These are phyloP conservation scores for Cystobasidium pallidum DNA, from an alignment of 1,284 basidiomycete genomes.

Conservation along the genomic window DNA sequence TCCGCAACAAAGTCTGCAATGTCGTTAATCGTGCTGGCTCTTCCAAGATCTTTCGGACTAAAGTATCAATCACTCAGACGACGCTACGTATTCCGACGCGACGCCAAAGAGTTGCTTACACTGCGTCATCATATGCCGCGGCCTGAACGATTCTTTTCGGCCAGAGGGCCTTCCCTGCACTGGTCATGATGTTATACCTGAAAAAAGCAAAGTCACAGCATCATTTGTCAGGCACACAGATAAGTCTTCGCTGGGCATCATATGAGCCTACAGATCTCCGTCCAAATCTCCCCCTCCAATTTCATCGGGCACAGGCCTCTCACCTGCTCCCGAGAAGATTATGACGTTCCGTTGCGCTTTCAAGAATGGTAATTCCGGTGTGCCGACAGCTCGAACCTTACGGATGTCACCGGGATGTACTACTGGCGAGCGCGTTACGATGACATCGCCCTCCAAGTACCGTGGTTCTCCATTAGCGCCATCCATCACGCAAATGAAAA, in stretches of 20 bases:
- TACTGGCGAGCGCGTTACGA: not conserved
- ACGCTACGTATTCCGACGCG: no score
- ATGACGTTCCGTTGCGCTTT: conserved; percentile 4
- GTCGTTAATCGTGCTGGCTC: not conserved
- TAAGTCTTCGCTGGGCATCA: not conserved
- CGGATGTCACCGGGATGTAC: conserved; percentile 6
- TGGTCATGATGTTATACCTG: conserved; percentile 5
- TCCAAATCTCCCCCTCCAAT: conserved; percentile 6
- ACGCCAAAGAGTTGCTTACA: conserved; percentile 14
- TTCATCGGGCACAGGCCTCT: not conserved
- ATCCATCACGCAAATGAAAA: conserved; percentile 6
- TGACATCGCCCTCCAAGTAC: conserved; percentile 1
- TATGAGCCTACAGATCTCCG: not conserved
- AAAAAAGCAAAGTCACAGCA: no score
- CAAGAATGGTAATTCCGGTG: not conserved
- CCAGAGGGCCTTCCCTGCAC: not conserved
- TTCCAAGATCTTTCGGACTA: conserved; percentile 8
- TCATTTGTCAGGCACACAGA: no score
- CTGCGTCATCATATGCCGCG: not conserved
- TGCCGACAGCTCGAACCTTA: not conserved
- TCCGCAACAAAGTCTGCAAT: conserved; percentile 13
- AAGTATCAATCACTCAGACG: no score
- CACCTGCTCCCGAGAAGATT: not conserved
- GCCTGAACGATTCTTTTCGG: not conserved
- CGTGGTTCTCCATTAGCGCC: not conserved